A percentile compares a stretch with the other conserved stretches of the same genome.
phyloP scores from a whole-genome alignment of 2,329 filamentous ascomycete species.

The Chrysoporthe austroafricana region DNA sequence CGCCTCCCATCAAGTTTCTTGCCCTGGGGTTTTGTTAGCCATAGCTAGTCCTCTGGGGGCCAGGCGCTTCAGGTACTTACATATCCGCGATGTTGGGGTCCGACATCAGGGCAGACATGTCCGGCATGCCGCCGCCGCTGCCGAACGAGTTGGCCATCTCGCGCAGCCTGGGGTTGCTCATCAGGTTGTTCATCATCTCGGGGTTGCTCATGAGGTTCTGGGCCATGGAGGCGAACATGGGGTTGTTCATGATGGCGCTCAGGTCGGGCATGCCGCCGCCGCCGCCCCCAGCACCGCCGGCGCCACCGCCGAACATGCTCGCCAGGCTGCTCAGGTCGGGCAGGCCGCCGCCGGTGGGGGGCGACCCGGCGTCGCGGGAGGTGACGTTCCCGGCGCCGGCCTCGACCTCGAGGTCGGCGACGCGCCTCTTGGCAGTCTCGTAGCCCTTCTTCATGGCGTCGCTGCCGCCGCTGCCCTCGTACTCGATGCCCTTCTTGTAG shows the following conservation, averaged over 20 bases:
- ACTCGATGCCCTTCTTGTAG: slow-evolving; percentile 88
- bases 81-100: slow-evolving; percentile 92
- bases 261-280: slow-evolving; percentile 90
- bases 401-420: slow-evolving; percentile 74
- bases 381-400: slow-evolving; percentile 47
- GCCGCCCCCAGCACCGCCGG: slow-evolving; percentile 63
- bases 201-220: slow-evolving; percentile 98
- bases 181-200: slow-evolving; percentile 85
- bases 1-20: slow-evolving; percentile 37
- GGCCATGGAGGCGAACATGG: slow-evolving; percentile 97
- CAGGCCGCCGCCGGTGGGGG: slow-evolving; percentile 60
- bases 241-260: slow-evolving; percentile 88
- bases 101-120: slow-evolving; percentile 83
- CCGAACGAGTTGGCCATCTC: slow-evolving; percentile 85
- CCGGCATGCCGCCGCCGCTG: slow-evolving; percentile 83
- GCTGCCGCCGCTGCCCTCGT: slow-evolving; percentile 90
- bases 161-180: slow-evolving; percentile 88
- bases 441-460: slow-evolving; percentile 97
- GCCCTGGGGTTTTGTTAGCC: slow-evolving; percentile 32
- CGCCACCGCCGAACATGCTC: slow-evolving; percentile 71
- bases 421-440: slow-evolving; percentile 87
- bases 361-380: slow-evolving; percentile 38
- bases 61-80: slow-evolving; percentile 58
- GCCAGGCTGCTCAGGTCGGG: slow-evolving; percentile 74
- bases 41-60: neutral